Conservation (phyloP, 1,284 basidiomycete genomes). For the Rhodotorula sp. region DNA sequence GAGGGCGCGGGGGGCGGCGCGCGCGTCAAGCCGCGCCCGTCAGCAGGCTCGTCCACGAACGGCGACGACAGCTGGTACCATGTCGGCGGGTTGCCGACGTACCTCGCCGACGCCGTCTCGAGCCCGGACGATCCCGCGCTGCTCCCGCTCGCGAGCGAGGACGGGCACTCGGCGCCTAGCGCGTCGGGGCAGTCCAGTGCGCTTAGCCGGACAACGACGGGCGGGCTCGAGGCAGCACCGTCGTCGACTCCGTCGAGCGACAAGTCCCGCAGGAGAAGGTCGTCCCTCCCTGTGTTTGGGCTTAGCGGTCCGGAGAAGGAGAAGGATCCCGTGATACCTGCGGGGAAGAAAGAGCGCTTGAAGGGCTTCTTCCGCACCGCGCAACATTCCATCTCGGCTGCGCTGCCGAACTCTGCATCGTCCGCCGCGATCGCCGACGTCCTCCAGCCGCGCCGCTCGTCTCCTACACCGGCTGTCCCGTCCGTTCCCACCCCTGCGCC, state of each 20-base stretch:
- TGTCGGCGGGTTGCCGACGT: conserved; percentile 5
- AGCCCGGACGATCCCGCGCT: neutral
- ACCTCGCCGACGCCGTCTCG: conserved; percentile 7
- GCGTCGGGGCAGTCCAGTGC: conserved; percentile 14
- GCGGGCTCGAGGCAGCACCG: neutral
- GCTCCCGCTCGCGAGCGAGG: neutral
- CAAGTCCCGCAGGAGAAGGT: conserved; percentile 4
- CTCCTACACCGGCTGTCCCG: neutral
- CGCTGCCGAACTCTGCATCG: conserved; percentile 16
- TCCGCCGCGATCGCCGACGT: conserved; percentile 8
- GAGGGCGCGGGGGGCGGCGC: neutral
- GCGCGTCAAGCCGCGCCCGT: neutral
- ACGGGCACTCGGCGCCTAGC: conserved; percentile 3
- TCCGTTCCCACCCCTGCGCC: neutral
- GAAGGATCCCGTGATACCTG: neutral
- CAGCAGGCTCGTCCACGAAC: neutral
- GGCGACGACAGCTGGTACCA: conserved; percentile 5
- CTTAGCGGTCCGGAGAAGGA: conserved; percentile 5
- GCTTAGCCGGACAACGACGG: neutral
- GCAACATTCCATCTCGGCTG: conserved; percentile 15
- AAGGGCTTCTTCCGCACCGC: conserved; percentile 32
- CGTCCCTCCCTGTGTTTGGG: conserved; percentile 24
- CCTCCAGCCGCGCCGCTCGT: neutral
- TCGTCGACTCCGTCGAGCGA: neutral
- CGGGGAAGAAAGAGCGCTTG: conserved; percentile 25